A percentile compares a stretch with the other conserved stretches of the same genome.
phyloP scores from a whole-genome alignment of 805 yeast genomes.

The Jamesozyma lodderae region DNA sequence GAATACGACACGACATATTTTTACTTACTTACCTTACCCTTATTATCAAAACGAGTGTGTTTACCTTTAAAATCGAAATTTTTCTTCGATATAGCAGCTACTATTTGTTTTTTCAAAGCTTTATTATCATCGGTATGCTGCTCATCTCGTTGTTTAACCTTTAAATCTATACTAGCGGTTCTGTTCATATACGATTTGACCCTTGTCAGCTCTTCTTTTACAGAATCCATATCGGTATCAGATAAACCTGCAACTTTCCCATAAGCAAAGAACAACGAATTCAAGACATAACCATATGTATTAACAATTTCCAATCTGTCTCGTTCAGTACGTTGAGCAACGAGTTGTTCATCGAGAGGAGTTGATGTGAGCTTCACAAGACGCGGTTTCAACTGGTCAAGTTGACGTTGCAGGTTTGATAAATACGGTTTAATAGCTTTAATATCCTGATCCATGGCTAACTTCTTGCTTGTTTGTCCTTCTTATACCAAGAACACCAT shows the following conservation, averaged over 20 bases:
- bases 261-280: conserved; percentile 25
- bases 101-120: conserved; percentile 25
- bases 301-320: conserved; percentile 21
- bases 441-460: conserved; percentile 16
- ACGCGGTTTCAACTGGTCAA: conserved; percentile 14
- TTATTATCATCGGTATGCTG: conserved; percentile 13
- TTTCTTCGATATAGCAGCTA: conserved; percentile 38
- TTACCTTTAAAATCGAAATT: conserved; percentile 41
- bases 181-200: conserved; percentile 61
- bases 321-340: conserved; percentile 15
- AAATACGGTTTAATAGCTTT: conserved; percentile 24
- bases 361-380: conserved; percentile 16
- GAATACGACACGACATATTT: neutral
- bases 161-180: conserved; percentile 27
- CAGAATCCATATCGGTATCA: conserved; percentile 31
- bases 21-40: conserved; percentile 1
- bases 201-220: conserved; percentile 57
- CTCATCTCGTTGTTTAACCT: conserved; percentile 31
- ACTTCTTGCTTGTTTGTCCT: neutral
- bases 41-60: conserved; percentile 41
- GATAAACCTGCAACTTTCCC: conserved; percentile 19
- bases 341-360: conserved; percentile 24
- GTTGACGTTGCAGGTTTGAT: conserved; percentile 17
- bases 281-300: conserved; percentile 22
- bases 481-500: too few relatives aligned